These are phyloP conservation scores for Xylogone sp. DNA, from an alignment of 2,329 filamentous ascomycete genomes.

Conservation along the genomic window DNA sequence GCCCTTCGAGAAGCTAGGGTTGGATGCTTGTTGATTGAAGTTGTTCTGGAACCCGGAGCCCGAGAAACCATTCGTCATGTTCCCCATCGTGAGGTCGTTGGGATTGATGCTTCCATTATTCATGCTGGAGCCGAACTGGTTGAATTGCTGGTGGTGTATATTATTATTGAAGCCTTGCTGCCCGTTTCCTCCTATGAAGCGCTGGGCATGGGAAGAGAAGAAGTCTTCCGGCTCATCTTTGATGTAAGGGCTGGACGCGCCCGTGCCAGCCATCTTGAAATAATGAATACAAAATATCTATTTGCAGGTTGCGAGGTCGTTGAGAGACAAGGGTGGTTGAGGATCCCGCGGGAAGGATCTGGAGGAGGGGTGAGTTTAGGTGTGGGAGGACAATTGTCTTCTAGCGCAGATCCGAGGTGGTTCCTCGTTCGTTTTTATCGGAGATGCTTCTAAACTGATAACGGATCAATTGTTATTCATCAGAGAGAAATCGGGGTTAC, in stretches of 20 bases:
- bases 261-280: constrained; percentile 30
- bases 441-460: neutral
- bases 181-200: constrained; percentile 24
- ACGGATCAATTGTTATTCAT: neutral
- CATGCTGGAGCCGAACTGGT: constrained; percentile 23
- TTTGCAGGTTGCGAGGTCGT: neutral
- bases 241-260: constrained; percentile 53
- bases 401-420: neutral
- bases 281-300: neutral
- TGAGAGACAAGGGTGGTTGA: neutral
- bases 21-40: constrained; percentile 47
- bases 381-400: neutral
- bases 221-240: constrained; percentile 65
- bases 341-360: neutral
- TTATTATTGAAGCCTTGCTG: constrained; percentile 27
- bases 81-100: constrained; percentile 73
- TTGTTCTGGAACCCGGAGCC: constrained; percentile 55
- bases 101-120: constrained; percentile 68
- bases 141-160: constrained; percentile 44
- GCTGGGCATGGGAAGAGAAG: constrained; percentile 34
- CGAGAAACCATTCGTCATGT: constrained; percentile 39
- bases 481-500: neutral
- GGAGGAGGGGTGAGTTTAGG: neutral
- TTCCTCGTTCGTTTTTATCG: neutral
- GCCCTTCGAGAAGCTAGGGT: constrained; percentile 70